These are phyloP conservation scores for Solanum ahanhuiri DNA, from an alignment of 257 asterid genomes.

Conservation along the genomic window DNA sequence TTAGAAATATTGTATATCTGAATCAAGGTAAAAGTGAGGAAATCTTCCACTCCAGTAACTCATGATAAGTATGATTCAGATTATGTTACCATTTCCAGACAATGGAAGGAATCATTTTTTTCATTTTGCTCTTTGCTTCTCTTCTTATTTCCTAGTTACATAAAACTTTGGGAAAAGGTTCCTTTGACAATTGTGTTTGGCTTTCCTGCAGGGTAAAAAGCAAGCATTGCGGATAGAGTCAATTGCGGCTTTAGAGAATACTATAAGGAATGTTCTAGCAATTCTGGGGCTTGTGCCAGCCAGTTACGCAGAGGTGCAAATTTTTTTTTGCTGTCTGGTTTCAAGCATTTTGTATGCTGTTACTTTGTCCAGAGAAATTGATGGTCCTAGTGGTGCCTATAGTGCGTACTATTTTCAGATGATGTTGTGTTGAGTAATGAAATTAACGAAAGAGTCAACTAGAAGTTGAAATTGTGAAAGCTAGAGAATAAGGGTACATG, in stretches of 20 bases:
- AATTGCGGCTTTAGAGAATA: constrained; percentile 58
- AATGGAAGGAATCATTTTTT: background rate
- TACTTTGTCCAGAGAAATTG: background rate
- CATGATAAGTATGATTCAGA: background rate
- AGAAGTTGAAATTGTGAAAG: background rate
- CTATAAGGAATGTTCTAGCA: constrained; percentile 38
- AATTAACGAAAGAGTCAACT: background rate
- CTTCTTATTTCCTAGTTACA: background rate
- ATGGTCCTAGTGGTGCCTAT: background rate
- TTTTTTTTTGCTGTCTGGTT: background rate
- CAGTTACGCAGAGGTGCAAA: constrained; percentile 56
- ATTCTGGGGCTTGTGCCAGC: constrained; percentile 71
- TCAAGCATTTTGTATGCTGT: background rate
- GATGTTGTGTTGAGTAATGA: background rate
- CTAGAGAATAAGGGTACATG: background rate
- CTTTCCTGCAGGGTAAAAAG: constrained; percentile 73
- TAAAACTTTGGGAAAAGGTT: background rate
- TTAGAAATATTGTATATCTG: background rate
- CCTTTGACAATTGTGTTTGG: background rate
- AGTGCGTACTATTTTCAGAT: background rate
- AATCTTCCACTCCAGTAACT: background rate
- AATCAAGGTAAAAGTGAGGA: background rate
- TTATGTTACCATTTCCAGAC: background rate
- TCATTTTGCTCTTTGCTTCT: background rate
- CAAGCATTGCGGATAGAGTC: constrained; percentile 63